Evolutionary conservation across 352 stramenopile genomes (phyloP), one percentile per base, ranked within the genome.

Genomic region (Phytopythium kandeliae): DNA sequence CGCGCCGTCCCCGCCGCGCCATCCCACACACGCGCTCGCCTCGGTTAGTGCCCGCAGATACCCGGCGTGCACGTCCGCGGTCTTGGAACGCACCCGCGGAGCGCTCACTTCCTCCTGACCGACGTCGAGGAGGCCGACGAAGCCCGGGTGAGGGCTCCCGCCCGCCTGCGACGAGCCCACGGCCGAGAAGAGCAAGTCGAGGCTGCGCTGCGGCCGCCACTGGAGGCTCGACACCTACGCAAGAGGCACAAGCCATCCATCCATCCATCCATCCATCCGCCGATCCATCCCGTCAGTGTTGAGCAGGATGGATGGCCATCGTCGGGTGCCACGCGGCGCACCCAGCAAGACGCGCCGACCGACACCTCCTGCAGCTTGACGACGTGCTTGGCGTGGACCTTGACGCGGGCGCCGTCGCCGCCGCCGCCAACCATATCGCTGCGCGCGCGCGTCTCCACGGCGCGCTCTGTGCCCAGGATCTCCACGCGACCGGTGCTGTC

Each of bases 401-500:
- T 33, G 41, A 33, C 22, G 25, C 19, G 38, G 13, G n/a, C 34
- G 34, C 11, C 13, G 0, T 8, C 4, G 7, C 15, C 19, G n/a
- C 19, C 12, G 21, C 22, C 12, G 9, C 19, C 41, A 15, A 19
- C 41, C 4, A 34, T 4, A 17, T 22, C 21, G 17, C 24, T 16
- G 13, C 22, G 22, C 10, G 24, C 22, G 12, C 40, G 21, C 11
- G 24, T 62, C 54, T 58, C 16, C 22, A 30, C 40, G 4, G 47
- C 4, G 25, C 16, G 52, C 12, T 54, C 31, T 21, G 60, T 43
- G 9, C 53, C 54, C 24, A 74, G 35, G 4, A 74, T 54, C 25
- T 60, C 13, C 42, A 71, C 34, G 33, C 19, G 47, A 1, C 65
- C 65, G 17, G 48, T 52, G 37, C 62, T 69, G 7, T 48, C 65